Percentiles rank a stretch among this genome's conserved stretches.
Conservation (phyloP, 306 rosid genomes). For the Malus sylvestris region DNA sequence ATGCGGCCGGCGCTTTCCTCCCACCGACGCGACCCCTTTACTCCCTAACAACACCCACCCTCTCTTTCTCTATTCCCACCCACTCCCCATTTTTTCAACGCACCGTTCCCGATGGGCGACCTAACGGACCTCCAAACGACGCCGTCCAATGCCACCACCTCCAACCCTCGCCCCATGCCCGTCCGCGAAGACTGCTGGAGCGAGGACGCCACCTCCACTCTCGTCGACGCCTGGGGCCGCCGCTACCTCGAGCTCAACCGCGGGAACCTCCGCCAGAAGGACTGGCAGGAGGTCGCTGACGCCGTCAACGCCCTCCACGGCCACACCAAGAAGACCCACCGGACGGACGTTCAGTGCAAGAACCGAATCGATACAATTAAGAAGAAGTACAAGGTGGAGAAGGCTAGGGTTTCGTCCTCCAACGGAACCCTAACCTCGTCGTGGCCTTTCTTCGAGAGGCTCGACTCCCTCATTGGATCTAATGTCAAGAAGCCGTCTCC, state of each 20-base stretch:
- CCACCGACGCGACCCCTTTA: conserved; percentile 30
- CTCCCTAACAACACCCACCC: conserved; percentile 1
- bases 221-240: conserved; percentile 88
- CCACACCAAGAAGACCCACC: conserved; percentile 76
- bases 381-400: conserved; percentile 92
- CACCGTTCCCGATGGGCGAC: conserved; percentile 46
- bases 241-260: conserved; percentile 91
- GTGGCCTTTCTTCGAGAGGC: conserved; percentile 78
- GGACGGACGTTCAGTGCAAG: conserved; percentile 95
- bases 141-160: conserved; percentile 25
- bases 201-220: conserved; percentile 85
- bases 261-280: conserved; percentile 95
- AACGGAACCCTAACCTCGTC: conserved; percentile 39
- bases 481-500: conserved; percentile 40
- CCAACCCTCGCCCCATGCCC: conserved; percentile 53
- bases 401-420: conserved; percentile 68
- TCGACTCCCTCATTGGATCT: conserved; percentile 61
- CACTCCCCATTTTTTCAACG: background rate
- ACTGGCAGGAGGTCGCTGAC: conserved; percentile 97
- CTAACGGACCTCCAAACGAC: conserved; percentile 36
- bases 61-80: conserved; percentile 15
- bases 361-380: conserved; percentile 89
- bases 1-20: conserved; percentile 49
- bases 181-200: conserved; percentile 98
- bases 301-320: conserved; percentile 92